Conservation (phyloP, 805 yeast species). For the Candida ovalis region DNA sequence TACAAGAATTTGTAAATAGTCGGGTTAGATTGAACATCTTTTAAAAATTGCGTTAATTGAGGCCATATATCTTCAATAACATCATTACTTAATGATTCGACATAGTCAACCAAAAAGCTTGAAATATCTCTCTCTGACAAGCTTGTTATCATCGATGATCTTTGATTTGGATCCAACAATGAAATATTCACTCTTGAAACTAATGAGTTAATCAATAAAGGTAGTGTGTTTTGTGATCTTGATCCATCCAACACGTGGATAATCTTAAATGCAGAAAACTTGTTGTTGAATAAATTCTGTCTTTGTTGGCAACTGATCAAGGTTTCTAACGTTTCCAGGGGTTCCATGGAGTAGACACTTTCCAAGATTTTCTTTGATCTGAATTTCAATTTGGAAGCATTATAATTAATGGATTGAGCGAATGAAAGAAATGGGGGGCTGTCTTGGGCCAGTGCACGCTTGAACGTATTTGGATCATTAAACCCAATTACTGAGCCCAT, state of each 20-base stretch:
- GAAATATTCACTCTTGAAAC: conserved; percentile 40
- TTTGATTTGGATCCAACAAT: conserved; percentile 24
- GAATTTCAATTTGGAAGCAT: conserved; percentile 61
- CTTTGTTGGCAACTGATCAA: conserved; percentile 39
- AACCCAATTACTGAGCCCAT: conserved; percentile 12
- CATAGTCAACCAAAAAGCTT: conserved; percentile 56
- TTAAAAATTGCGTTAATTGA: conserved; percentile 53
- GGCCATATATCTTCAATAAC: conserved; percentile 77
- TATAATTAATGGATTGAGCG: conserved; percentile 38
- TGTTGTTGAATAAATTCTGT: conserved; percentile 14
- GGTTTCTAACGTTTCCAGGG: conserved; percentile 68
- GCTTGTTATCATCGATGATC: conserved; percentile 45
- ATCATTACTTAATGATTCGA: conserved; percentile 66
- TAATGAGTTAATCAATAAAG: conserved; percentile 58
- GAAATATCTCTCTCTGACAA: conserved; percentile 44
- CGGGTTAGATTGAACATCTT: conserved; percentile 49
- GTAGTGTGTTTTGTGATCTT: conserved; percentile 69
- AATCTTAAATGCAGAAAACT: conserved; percentile 47
- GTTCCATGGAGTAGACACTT: conserved; percentile 60
- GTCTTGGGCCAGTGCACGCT: conserved; percentile 11
- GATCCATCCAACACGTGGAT: conserved; percentile 84
- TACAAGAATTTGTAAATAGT: conserved; percentile 45
- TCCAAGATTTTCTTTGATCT: conserved; percentile 65
- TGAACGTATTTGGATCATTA: neutral
- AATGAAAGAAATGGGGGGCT: conserved; percentile 21